Evolutionary conservation across 257 asterid species (phyloP).

Genomic region (Solanum chaucha): DNA sequence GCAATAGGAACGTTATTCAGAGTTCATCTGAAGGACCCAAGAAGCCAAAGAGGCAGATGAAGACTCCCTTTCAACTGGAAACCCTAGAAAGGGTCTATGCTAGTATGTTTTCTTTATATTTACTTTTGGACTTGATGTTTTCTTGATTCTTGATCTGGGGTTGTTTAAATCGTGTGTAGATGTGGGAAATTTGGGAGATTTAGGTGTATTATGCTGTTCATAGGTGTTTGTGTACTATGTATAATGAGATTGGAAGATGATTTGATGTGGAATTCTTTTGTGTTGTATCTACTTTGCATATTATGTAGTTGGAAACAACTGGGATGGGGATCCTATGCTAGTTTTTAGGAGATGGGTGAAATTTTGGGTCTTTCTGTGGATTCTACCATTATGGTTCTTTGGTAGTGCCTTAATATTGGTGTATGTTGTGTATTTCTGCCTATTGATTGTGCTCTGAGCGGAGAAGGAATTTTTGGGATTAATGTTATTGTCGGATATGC

Average conservation of each 20-base stretch:
- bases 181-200: background rate
- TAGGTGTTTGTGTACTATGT: background rate
- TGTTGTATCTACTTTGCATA: background rate
- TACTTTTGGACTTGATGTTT: background rate
- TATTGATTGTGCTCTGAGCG: background rate
- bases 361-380: background rate
- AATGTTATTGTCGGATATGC: background rate
- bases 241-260: background rate
- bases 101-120: constrained; percentile 29
- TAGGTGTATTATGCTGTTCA: background rate
- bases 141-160: background rate
- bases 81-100: constrained; percentile 75
- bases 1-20: constrained; percentile 33
- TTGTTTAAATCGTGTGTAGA: background rate
- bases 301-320: background rate
- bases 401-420: background rate
- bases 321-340: background rate
- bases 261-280: background rate
- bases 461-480: background rate
- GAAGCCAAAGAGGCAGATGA: constrained; percentile 99
- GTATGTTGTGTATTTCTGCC: background rate
- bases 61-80: constrained; percentile 95
- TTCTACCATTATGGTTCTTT: background rate
- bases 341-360: background rate
- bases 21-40: constrained; percentile 50